These are phyloP conservation scores for Cyberlindnera maritima DNA, from an alignment of 805 yeast species.

Conservation along the genomic window DNA sequence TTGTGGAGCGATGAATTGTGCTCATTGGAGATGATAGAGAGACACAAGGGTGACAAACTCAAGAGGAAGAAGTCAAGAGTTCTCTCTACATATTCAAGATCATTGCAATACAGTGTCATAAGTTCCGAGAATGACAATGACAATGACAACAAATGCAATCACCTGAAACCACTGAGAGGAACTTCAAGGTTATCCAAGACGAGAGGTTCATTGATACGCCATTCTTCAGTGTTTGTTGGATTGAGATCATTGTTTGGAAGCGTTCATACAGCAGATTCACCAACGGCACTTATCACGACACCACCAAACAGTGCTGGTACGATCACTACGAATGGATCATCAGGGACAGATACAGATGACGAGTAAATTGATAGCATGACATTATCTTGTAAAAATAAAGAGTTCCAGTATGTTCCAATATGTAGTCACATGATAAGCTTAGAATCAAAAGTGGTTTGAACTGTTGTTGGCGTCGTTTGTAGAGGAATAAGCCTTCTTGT, in stretches of 20 bases:
- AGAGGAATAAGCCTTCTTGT: conserved; percentile 32
- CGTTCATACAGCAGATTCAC: no score
- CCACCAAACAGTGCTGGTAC: neutral
- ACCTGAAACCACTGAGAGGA: neutral
- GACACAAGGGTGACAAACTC: neutral
- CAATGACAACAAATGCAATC: no score
- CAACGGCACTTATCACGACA: neutral
- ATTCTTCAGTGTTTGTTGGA: conserved; percentile 23
- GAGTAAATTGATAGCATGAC: neutral
- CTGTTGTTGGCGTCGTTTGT: conserved; percentile 47
- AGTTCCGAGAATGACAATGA: neutral
- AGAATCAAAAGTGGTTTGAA: neutral
- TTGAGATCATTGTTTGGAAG: conserved; percentile 19
- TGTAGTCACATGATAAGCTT: no score
- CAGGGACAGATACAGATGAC: neutral
- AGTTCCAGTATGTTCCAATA: no score
- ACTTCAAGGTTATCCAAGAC: neutral
- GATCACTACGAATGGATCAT: neutral
- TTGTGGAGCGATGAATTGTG: conserved; percentile 34
- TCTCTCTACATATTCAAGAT: neutral
- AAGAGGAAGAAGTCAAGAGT: neutral
- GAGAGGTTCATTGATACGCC: conserved; percentile 21
- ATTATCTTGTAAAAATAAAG: neutral
- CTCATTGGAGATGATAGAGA: conserved; percentile 1
- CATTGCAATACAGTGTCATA: neutral